Base-by-base conservation (phyloP, 768 basidiomycete genomes). In the Aureoboletus auriporus region DNA sequence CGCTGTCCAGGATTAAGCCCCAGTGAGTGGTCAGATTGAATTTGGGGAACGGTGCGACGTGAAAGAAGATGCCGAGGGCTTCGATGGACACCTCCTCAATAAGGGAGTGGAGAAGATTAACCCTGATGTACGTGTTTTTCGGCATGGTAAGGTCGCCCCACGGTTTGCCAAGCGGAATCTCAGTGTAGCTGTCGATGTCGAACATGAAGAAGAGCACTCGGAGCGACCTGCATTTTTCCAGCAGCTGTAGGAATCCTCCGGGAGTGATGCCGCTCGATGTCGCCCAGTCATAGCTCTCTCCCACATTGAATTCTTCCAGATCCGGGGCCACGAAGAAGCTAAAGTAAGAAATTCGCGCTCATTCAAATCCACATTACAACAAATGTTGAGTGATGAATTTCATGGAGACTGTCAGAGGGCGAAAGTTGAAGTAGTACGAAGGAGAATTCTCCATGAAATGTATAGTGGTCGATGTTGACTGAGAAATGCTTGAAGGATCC, bases 281-380 rank as follows among this genome's bases (percentile, higher is more conserved):
- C 6, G 31, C 20, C 49, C 57, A 58, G 23, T 48, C 50, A 33
- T 8, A 6, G 3, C 49, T 9, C 2, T 8, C 1, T 7, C 47
- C 45, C 20, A 59, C 29, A 8, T 30, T 16, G 1, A 59, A 42
- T 2, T 0, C 0, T 17, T 52, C 40, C 29, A 59, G 17, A 11
- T 20, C n/a, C n/a, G 34, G 5, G 57, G 50, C 57, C 57, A 59
- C 1, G 44, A 51, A 12, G 57, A 58, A 28, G 50, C 53, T 26
- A 59, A 39, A 17, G 26, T 17, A 16, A 58, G 43, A 2, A 59
- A 33, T 14, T 47, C 45, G 27, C 17, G 14, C 37, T 49, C 47
- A 6, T 39, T 47, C 29, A 59, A 14, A 34, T 58, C 49, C 2
- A 36, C 13, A 5, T 37, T n/a, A 6, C 33, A 50, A 17, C 30